Evolutionary conservation across 2,329 filamentous ascomycete species (phyloP), one percentile per base, ranked within the genome.

Genomic region (Thermomyces lanuginosus): DNA sequence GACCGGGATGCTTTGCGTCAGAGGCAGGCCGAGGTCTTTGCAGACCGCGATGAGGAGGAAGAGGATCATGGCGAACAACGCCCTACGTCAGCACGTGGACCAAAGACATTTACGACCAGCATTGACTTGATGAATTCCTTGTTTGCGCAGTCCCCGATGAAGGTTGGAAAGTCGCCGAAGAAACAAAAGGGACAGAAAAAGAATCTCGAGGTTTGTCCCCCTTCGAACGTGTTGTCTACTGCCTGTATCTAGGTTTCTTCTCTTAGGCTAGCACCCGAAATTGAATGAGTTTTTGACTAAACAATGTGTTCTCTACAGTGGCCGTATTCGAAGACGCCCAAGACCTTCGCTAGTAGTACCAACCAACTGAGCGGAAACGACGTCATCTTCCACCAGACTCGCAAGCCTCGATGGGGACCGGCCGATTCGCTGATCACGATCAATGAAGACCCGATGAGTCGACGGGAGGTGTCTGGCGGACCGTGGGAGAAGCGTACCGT

Each of bases 81-180:
- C 23, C 29, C 5, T 35, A 37, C 17, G 30, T 35, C 31, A 7
- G 36, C 37, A 13, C 33, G 37, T 8, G 41, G 35, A 9, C 62
- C 66, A 28, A 69, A 70, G 37, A 75, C 76, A 1, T 86, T 92
- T 52, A 69, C 73, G 11, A 92, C 78, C 11, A 84, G 79, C 45
- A 92, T 95, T 56, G 89, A 93, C 59, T 61, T 93, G 49, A 93
- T 92, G 82, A 86, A 92, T 49, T 92, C 82, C 24, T 61, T 93
- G 30, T 93, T 91, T 54, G 77, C 79, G 49, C 70, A 76, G 53
- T 65, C 72, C 9, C 16, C 16, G 36, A 45, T 45, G 32, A 49
- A 54, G 41, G 45, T 54, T 35, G 72, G 69, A 58, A 64, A 62
- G 28, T 64, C 64, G 36, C 54, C 58, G 28, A 67, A 63, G 41